phyloP scores from a whole-genome alignment of 768 basidiomycete species.

The Omphalotus guepiniiformis region DNA sequence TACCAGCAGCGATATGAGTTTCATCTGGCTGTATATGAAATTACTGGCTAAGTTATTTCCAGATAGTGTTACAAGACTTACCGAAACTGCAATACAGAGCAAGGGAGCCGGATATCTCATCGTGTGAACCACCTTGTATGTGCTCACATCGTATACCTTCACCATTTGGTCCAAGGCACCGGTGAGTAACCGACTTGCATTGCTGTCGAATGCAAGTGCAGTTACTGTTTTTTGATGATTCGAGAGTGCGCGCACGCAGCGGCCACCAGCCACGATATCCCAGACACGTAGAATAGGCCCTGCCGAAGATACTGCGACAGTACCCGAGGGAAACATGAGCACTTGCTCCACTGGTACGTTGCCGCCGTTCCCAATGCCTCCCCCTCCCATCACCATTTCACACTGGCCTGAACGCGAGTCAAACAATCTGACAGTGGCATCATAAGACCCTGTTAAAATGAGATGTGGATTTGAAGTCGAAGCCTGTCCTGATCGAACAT shows the following conservation, averaged over 20 bases:
- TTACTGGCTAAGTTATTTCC: neutral
- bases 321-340: conserved; percentile 87
- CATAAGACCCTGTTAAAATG: conserved; percentile 91
- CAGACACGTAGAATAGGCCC: conserved; percentile 93
- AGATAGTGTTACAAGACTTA: conserved; percentile 33
- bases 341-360: conserved; percentile 86
- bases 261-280: conserved; percentile 90
- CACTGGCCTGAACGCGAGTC: conserved; percentile 81
- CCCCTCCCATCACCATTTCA: conserved; percentile 74
- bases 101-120: conserved; percentile 97
- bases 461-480: conserved; percentile 79
- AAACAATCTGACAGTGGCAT: conserved; percentile 83
- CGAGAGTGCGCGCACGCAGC: conserved; percentile 85
- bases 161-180: conserved; percentile 97
- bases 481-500: conserved; percentile 90
- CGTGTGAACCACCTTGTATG: conserved; percentile 94
- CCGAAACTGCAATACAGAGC: conserved; percentile 87
- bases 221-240: conserved; percentile 99
- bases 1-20: conserved; percentile 94
- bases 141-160: conserved; percentile 94
- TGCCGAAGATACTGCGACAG: conserved; percentile 77
- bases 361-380: conserved; percentile 24
- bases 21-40: conserved; percentile 72
- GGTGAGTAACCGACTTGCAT: conserved; percentile 75
- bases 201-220: conserved; percentile 74